phyloP scores from a whole-genome alignment of 1,284 basidiomycete species.

The Inonotus obliquus region DNA sequence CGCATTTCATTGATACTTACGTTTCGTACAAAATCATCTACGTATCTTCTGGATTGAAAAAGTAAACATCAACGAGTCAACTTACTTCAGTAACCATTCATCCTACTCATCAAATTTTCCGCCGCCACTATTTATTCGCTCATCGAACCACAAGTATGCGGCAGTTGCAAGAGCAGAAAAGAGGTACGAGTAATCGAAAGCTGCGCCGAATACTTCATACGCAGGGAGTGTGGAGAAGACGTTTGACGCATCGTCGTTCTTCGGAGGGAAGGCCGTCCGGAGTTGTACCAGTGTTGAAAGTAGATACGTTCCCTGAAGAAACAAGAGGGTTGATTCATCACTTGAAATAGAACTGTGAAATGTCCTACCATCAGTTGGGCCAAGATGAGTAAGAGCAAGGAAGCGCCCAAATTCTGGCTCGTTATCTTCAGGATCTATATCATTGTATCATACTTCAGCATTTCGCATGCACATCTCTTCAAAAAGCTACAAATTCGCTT shows the following conservation, averaged over 20 bases:
- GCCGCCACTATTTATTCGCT: constrained; percentile 16
- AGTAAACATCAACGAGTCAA: not conserved
- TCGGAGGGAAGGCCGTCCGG: constrained; percentile 67
- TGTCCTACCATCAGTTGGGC: constrained; percentile 70
- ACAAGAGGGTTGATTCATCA: not conserved
- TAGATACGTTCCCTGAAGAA: constrained; percentile 63
- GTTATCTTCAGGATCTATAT: constrained; percentile 55
- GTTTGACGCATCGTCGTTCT: constrained; percentile 34
- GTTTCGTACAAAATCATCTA: not conserved
- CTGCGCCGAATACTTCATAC: constrained; percentile 65
- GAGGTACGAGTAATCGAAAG: constrained; percentile 71
- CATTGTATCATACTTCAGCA: not conserved
- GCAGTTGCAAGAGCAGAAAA: constrained; percentile 45
- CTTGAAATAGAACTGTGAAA: not conserved
- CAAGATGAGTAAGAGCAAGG: constrained; percentile 65
- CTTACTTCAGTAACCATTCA: not conserved
- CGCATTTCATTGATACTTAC: not conserved
- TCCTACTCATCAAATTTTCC: not conserved
- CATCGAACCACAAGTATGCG: constrained; percentile 44
- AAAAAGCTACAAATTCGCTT: constrained; percentile 24
- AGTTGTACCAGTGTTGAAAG: constrained; percentile 74
- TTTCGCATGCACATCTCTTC: not conserved
- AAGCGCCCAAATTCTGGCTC: constrained; percentile 61
- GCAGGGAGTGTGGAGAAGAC: constrained; percentile 70
- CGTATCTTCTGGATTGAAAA: not conserved